Base-by-base conservation (phyloP, 331 rosid species). In the Malus hybrid region DNA sequence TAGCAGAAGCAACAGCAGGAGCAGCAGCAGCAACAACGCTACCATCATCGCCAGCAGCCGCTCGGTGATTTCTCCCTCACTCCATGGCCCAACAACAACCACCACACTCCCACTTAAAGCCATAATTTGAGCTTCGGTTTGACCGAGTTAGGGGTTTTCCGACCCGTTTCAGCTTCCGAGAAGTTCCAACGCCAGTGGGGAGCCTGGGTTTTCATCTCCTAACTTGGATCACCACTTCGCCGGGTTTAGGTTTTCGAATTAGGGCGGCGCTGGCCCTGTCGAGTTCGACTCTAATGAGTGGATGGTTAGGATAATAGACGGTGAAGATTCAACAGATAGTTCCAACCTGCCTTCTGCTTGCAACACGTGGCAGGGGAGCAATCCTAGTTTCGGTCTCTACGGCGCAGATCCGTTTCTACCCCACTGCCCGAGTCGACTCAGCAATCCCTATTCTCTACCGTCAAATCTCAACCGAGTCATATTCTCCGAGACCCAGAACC, bases 271-370 rank as follows among this genome's bases (percentile, higher is more conserved):
- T 48, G 68, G 84, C 3, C 74, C 85, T 3, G 87, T 81, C 55
- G 98, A 93, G 81, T 91, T 93, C 80, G 96, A 89, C 78, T 86
- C 96, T 19, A 93, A 88, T 57, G 96, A 90, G 83, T 90, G 96
- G 96, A 89, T 89, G 91, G 93, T 91, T 70, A 83, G 90, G 39
- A 63, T 91, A 46, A 91, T 89, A 79, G 91, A 84, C 56, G 24
- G 24, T 24, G 24, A 24, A 24, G 24, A 24, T 24, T 24, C 24
- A 24, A 24, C 1, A 1, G 24, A 24, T 24, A 24, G 24, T 24
- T 24, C 24, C 1, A 24, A 24, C 24, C 1, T 24, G 24, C 24
- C 24, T 24, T 24, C 24, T 24, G 24, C 24, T 24, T 24, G 24
- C 24, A 24, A 24, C 24, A 24, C 1, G 24, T 24, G 24, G 24